phyloP scores from a whole-genome alignment of 1,284 basidiomycete genomes.

The Trichosporon asahii region DNA sequence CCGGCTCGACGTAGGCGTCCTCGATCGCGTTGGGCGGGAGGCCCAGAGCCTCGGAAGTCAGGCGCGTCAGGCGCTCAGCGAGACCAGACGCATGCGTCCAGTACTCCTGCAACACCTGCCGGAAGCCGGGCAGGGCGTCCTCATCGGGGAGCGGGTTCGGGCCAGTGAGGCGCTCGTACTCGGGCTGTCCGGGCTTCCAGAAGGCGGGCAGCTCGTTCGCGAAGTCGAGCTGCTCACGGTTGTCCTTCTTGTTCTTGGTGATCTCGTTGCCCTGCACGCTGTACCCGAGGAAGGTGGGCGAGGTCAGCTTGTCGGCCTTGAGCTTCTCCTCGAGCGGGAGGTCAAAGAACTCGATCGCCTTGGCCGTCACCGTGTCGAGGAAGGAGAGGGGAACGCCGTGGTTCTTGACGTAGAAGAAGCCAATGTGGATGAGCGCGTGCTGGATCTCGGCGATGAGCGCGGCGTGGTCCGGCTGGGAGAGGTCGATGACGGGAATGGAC shows the following conservation, averaged over 20 bases:
- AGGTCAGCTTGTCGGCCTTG: constrained; percentile 27
- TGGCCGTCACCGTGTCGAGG: constrained; percentile 15
- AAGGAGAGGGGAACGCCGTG: constrained; percentile 16
- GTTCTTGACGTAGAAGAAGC: constrained; percentile 27
- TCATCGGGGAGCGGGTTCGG: constrained; percentile 21
- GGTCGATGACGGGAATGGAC: constrained; percentile 24
- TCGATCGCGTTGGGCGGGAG: constrained; percentile 15
- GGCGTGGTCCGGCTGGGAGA: constrained; percentile 16
- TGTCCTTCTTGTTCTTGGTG: constrained; percentile 27
- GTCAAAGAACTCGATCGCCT: constrained; percentile 27
- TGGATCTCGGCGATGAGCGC: constrained; percentile 20
- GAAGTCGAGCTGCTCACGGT: constrained; percentile 28
- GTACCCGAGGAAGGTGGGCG: constrained; percentile 26
- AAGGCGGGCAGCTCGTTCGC: constrained; percentile 22
- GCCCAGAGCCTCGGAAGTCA: constrained; percentile 21
- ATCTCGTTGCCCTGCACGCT: constrained; percentile 26
- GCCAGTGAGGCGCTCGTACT: constrained; percentile 22
- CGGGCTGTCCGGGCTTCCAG: constrained; percentile 19
- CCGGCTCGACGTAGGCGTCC: constrained; percentile 15
- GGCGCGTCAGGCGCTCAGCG: constrained; percentile 17
- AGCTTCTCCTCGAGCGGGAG: constrained; percentile 43
- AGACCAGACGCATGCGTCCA: constrained; percentile 13
- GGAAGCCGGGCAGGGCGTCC: constrained; percentile 17
- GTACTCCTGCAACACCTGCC: constrained; percentile 13
- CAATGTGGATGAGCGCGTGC: constrained; percentile 22